Evolutionary conservation across 2,329 filamentous ascomycete species (phyloP), one percentile per base, ranked within the genome.

Genomic region (Myrmaecium sp.): DNA sequence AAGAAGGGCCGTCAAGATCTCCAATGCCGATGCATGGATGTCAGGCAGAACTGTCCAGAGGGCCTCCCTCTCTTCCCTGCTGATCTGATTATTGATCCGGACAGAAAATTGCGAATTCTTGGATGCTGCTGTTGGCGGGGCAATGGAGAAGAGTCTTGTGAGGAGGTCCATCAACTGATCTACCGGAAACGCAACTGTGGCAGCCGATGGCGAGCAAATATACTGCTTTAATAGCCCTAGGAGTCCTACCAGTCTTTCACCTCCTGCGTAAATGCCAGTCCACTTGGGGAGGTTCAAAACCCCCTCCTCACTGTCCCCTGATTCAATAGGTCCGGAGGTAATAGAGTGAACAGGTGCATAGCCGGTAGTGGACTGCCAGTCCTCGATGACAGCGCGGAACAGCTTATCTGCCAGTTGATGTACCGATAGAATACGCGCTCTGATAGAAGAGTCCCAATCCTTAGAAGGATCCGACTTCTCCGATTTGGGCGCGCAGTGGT

Each of bases 401-500:
- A 91, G 62, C 35, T 74, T 67, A 41, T 92, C 76, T 21, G 77
- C 70, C 1, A 79, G 77, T 14, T 55, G 51, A 41, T 94, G 83
- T 10, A 73, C 63, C 19, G 69, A 64, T 19, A 62, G 60, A 14
- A 91, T 55, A 7, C 74, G 60, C 5, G 58, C 55, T 24, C 65
- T 64, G 23, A 84, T 54, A 10, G 69, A 61, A 38, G 69, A 76
- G 10, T 61, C 60, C 84, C 84, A 94, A 49, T 92, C 82, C n/a
- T n/a, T n/a, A n/a, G n/a, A n/a, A n/a, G n/a, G n/a, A 13, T 80
- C 74, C 13, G 67, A 66, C 7, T 72, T 68, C 11, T 70, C 71
- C 33, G 78, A 75, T 51, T 93, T 94, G 5, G 80, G 72, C 2
- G 80, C 77, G 28, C 80, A 89, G 44, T 75, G 72, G 36, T 82